Evolutionary conservation across 306 rosid species (phyloP).

Genomic region (Citrullus colocynthis): DNA sequence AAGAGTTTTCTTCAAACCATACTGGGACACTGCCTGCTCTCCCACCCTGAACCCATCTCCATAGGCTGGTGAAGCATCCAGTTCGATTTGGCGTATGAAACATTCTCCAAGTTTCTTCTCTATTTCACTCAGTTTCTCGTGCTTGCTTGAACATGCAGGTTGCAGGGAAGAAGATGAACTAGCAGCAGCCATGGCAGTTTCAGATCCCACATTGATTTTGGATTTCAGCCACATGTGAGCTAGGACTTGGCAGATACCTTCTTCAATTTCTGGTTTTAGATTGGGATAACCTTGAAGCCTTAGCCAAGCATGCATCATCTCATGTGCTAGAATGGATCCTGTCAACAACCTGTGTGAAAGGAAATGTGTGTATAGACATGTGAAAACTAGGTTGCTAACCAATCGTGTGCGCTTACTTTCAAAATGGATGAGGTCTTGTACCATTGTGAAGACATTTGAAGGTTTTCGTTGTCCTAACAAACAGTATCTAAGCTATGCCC

Average conservation of each 20-base stretch:
- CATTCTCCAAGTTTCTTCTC: slow-evolving; percentile 87
- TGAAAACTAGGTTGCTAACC: slow-evolving; percentile 49
- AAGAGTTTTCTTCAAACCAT: slow-evolving; percentile 71
- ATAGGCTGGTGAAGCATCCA: slow-evolving; percentile 69
- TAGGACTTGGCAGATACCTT: slow-evolving; percentile 94
- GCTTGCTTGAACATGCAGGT: slow-evolving; percentile 52
- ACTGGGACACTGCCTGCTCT: slow-evolving; percentile 50
- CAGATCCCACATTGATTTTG: slow-evolving; percentile 42
- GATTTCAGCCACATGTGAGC: slow-evolving; percentile 96
- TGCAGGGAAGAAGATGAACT: slow-evolving; percentile 29
- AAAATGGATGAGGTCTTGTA: neutral
- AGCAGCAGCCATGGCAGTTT: slow-evolving; percentile 26
- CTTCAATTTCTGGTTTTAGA: slow-evolving; percentile 81
- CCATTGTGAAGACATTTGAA: neutral
- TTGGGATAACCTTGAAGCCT: slow-evolving; percentile 78
- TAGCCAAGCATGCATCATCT: slow-evolving; percentile 99
- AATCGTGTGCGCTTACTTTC: neutral
- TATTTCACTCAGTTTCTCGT: slow-evolving; percentile 54
- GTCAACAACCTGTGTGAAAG: slow-evolving; percentile 55
- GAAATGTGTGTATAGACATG: neutral
- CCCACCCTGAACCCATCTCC: slow-evolving; percentile 88
- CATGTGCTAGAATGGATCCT: slow-evolving; percentile 90
- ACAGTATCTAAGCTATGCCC: neutral
- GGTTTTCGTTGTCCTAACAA: neutral
- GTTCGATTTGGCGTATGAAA: slow-evolving; percentile 82